Evolutionary conservation across 345 rosid genomes (phyloP).

Genomic region (Xanthoceras sorbifolium): DNA sequence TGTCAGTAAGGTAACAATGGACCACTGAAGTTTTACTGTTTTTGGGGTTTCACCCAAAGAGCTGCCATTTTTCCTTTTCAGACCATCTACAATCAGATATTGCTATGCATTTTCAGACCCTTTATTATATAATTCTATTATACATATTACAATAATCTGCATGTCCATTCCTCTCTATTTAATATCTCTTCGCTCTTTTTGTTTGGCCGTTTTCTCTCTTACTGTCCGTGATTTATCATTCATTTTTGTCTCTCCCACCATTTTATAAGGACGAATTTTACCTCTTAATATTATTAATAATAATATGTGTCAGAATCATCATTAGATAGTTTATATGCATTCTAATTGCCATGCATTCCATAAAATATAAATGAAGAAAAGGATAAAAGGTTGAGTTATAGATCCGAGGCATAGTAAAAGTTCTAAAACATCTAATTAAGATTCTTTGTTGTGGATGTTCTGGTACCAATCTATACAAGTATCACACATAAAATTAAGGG

Average conservation of each 20-base stretch:
- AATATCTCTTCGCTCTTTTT: slow-evolving; percentile 1
- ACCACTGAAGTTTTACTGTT: slow-evolving; percentile 41
- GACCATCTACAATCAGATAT: slow-evolving; percentile 25
- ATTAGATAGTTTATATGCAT: no score
- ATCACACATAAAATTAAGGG: no score
- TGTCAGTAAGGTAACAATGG: slow-evolving; percentile 34
- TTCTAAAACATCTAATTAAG: no score
- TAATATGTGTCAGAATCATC: no score
- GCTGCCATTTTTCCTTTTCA: slow-evolving; percentile 31
- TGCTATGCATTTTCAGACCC: slow-evolving; percentile 10
- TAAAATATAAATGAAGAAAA: no score
- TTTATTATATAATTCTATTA: background rate
- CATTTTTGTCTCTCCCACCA: background rate
- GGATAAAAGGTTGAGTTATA: no score
- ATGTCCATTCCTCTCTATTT: background rate
- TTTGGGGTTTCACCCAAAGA: slow-evolving; percentile 54
- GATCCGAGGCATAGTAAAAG: no score
- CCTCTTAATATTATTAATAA: no score
- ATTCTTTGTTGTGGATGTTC: no score
- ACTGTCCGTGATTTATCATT: background rate
- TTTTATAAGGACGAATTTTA: no score
- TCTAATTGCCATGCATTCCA: no score
- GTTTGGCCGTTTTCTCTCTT: background rate
- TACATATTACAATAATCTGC: background rate
- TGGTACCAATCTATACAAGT: no score